Base-by-base conservation (phyloP, 208 protist genomes). In the Blechomonas ayalai region DNA sequence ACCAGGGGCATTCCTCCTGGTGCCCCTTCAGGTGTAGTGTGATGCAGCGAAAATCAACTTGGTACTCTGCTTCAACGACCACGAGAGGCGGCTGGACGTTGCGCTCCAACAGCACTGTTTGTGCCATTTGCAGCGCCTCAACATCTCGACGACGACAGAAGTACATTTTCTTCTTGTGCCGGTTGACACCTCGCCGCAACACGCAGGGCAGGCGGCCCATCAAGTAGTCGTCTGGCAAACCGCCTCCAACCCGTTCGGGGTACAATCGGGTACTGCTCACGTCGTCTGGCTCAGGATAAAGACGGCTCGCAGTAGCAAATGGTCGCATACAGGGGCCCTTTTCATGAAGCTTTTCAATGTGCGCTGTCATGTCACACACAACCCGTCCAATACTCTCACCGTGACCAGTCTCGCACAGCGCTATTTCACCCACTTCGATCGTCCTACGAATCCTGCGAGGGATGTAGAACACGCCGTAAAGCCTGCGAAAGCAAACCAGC, bases 151-250 rank as follows among this genome's bases (percentile, higher is more conserved):
- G 51, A 27, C 64, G 70, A 2, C 76, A 59, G 39, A 82, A 86
- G 46, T 90, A 86, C 20, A 86, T 31, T 13, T 63, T 46, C 45
- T 90, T 90, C 50, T 82, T 86, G 35, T 83, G 76, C 10, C 78
- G 78, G 48, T 90, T 90, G 32, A 81, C 70, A 40, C 76, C 76
- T 26, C 77, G 62, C 5, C 82, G 73, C 29, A 78, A 38, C 9
- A 90, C 47, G 13, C 62, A 60, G 5, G 82, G 82, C 36, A 90
- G 65, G 8, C 82, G 82, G 6, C 66, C 35, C 9, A 84, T 25
- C 33, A 23, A 36, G 26, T 59, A 45, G 25, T 74, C 65, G 0
- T 12, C n/a, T 3, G 42, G 19, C 2, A 69, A 32, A 33, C 70
- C 59, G 16, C 48, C 45, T 6, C n/a, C 19, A 12, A 36, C 23